Evolutionary conservation across 169 alveolate genomes (phyloP).

Genomic region (Theileria parva): DNA sequence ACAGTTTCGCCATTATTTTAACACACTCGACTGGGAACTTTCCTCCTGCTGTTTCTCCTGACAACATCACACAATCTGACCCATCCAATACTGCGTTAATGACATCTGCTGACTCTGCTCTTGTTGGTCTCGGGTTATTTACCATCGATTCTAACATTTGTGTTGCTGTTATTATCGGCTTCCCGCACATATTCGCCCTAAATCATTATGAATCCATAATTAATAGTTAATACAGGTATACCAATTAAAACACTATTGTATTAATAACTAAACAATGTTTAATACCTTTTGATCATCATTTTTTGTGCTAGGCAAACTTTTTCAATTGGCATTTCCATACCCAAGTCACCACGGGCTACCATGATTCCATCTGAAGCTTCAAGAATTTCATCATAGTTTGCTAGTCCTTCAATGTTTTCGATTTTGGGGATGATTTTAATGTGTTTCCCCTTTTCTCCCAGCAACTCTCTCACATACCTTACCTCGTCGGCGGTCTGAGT

Average conservation of each 20-base stretch:
- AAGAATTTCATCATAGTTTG: conserved; percentile 92
- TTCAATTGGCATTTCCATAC: conserved; percentile 98
- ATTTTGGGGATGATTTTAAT: conserved; percentile 95
- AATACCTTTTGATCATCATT: conserved; percentile 87
- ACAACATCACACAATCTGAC: conserved; percentile 93
- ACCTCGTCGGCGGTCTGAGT: conserved; percentile 81
- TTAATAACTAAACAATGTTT: conserved; percentile 46
- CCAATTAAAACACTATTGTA: not conserved
- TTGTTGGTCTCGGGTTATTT: conserved; percentile 95
- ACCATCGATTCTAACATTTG: conserved; percentile 98
- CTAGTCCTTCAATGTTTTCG: conserved; percentile 96
- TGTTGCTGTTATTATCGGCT: conserved; percentile 98
- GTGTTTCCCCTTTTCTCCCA: conserved; percentile 87
- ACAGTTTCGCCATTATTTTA: conserved; percentile 80
- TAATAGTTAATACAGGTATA: not conserved
- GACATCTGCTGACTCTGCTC: conserved; percentile 99
- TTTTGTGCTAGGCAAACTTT: conserved; percentile 96
- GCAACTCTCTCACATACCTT: conserved; percentile 69
- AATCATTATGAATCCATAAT: not conserved
- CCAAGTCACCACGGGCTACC: conserved; percentile 99
- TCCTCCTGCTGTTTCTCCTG: conserved; percentile 89
- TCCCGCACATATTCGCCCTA: conserved; percentile 90
- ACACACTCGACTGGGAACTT: conserved; percentile 79
- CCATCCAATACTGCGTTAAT: conserved; percentile 99
- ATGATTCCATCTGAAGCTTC: conserved; percentile 96